Evolutionary conservation across 176 grass and related monocot species (phyloP).

Genomic region (Hyparrhenia diplandra): DNA sequence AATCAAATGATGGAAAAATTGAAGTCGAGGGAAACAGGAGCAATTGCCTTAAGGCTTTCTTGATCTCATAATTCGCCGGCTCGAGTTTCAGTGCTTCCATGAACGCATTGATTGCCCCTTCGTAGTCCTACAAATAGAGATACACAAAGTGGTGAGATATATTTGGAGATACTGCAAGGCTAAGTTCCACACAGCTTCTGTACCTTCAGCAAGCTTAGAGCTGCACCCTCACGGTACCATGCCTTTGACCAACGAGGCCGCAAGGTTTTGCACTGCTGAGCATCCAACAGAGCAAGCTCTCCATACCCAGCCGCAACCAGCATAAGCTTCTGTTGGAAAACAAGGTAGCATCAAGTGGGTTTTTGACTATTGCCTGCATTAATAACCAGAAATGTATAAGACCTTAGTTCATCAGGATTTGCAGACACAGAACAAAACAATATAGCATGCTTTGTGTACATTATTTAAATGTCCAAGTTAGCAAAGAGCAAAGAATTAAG

Average conservation of each 20-base stretch:
- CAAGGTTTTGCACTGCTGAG: not conserved
- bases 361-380: not conserved
- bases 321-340: not conserved
- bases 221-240: not conserved
- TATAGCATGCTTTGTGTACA: too few species aligned
- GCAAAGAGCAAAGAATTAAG: not conserved
- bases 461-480: not conserved
- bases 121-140: not conserved
- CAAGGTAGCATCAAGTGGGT: not conserved
- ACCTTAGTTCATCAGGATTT: not conserved
- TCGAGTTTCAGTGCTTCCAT: slow-evolving; percentile 22
- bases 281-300: not conserved
- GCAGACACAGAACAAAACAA: too few species aligned
- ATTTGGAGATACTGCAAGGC: not conserved
- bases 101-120: not conserved
- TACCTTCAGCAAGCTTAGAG: slow-evolving; percentile 5
- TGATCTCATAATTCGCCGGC: slow-evolving; percentile 16
- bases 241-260: not conserved
- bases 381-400: not conserved
- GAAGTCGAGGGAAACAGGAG: not conserved
- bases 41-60: slow-evolving; percentile 28
- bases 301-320: not conserved
- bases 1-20: not conserved
- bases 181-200: not conserved
- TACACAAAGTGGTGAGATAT: not conserved